Evolutionary conservation across 2,329 filamentous ascomycete genomes (phyloP), one percentile per base, ranked within the genome.

Genomic region (Chaetomium strumarium): DNA sequence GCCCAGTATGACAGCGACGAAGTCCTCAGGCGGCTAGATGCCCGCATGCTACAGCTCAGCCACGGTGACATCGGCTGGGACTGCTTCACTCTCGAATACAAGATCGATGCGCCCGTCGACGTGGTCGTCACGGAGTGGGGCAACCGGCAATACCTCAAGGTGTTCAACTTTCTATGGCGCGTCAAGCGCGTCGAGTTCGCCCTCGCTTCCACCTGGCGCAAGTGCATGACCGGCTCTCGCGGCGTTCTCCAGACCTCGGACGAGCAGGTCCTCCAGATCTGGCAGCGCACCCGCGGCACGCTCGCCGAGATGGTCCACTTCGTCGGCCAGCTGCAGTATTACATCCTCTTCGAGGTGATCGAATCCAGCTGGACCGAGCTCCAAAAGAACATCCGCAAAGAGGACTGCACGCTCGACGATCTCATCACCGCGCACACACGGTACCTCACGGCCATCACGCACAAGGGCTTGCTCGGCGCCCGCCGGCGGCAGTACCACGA

Each of bases 251-350:
- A 87, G 56, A 86, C 81, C 31, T 80, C 87, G 3, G 84, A 90
- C 46, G 67, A 72, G 3, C 80, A 81, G 55, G 82, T 95, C 20
- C 80, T 80, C 29, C 75, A 84, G 55, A 87, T 92, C 48, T 99
- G 93, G 93, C 96, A 96, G 67, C 83, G 80, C 13, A 95, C 91
- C 5, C 80, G 92, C 52, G 93, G 91, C 53, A 84, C 85, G 16
- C 83, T 97, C 36, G 91, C 92, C 12, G 95, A 99, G 70, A 99
- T 99, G 93, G 89, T 97, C 14, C 95, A 99, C 68, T 97, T 99
- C 65, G 85, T 97, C 64, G 90, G 90, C 58, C 93, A 99, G 70
- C 78, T 99, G 13, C 93, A 99, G 69, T 96, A 97, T 73, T 99
- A 99, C 68, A 96, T 99, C 61, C 78, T 99, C 10, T 99, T 97